These are phyloP conservation scores for Gleditsia sinensis DNA, from an alignment of 306 rosid species.

Conservation along the genomic window DNA sequence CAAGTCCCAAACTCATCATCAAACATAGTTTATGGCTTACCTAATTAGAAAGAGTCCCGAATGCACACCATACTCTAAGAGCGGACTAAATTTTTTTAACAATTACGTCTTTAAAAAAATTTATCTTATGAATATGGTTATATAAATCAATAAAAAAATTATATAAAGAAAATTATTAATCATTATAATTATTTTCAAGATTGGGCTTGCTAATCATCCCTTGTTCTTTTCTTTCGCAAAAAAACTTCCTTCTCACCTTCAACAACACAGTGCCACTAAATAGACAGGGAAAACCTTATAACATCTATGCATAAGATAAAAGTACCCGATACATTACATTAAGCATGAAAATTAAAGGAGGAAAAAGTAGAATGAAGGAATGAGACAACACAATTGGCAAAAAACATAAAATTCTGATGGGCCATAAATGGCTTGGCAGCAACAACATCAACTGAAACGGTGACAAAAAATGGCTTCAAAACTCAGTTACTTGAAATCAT, in stretches of 20 bases:
- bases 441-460: background rate
- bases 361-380: no score
- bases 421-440: background rate
- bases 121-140: background rate
- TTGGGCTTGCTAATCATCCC: background rate
- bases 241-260: background rate
- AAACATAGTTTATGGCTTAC: background rate
- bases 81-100: background rate
- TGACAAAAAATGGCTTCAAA: background rate
- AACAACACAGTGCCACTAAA: background rate
- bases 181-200: background rate
- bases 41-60: background rate
- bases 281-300: background rate
- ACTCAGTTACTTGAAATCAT: background rate
- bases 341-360: background rate
- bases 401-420: background rate
- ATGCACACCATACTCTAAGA: background rate
- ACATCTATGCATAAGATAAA: no score
- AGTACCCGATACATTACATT: background rate
- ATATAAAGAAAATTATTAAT: background rate
- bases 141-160: background rate
- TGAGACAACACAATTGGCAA: no score
- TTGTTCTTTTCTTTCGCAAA: conserved; percentile 4
- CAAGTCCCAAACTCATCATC: background rate
- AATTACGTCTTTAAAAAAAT: background rate